A percentile compares a stretch with the other conserved stretches of the same genome.
Conservation (phyloP, 257 asterid species). For the Solanum lycopersicoides region DNA sequence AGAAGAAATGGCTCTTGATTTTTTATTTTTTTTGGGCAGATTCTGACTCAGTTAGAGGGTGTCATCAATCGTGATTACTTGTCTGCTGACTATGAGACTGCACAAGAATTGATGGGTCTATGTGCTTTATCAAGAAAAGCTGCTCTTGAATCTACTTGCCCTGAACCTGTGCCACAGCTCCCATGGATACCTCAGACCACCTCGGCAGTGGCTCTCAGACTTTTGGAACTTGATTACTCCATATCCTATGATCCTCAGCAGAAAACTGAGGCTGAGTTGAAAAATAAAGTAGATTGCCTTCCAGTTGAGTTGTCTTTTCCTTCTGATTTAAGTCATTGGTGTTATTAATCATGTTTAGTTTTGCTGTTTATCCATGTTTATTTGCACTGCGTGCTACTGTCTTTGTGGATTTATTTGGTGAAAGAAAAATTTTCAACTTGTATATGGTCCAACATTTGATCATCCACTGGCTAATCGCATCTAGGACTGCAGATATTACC, state of each 20-base stretch:
- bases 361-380: neutral
- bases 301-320: slow-evolving; percentile 54
- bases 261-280: slow-evolving; percentile 41
- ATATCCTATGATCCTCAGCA: slow-evolving; percentile 41
- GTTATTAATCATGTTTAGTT: neutral
- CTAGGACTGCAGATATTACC: neutral
- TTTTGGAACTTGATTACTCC: slow-evolving; percentile 85
- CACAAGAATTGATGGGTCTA: slow-evolving; percentile 59
- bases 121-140: slow-evolving; percentile 35
- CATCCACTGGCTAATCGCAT: neutral
- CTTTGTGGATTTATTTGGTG: neutral
- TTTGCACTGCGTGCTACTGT: neutral
- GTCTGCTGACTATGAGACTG: slow-evolving; percentile 71
- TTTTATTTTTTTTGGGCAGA: slow-evolving; percentile 22
- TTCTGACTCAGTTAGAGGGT: slow-evolving; percentile 69
- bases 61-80: slow-evolving; percentile 60
- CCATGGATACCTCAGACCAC: slow-evolving; percentile 95
- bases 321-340: neutral
- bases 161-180: slow-evolving; percentile 44
- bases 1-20: neutral
- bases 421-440: neutral
- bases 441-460: neutral
- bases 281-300: slow-evolving; percentile 42
- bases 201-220: slow-evolving; percentile 82
- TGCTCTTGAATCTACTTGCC: slow-evolving; percentile 17